These are phyloP conservation scores for Colletotrichum noveboracense DNA, from an alignment of 2,329 filamentous ascomycete genomes.

Conservation along the genomic window DNA sequence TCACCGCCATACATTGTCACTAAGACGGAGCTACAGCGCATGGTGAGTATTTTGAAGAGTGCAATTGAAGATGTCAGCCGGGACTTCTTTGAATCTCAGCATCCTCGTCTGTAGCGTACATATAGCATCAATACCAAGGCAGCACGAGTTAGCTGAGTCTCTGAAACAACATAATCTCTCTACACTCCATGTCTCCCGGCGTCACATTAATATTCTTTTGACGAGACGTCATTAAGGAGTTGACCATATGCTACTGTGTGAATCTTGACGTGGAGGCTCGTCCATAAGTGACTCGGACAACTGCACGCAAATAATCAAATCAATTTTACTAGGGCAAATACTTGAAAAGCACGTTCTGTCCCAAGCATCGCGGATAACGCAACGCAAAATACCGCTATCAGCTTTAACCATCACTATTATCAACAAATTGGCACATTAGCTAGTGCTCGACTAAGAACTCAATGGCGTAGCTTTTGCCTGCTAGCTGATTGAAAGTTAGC, in stretches of 20 bases:
- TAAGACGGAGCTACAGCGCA: background rate
- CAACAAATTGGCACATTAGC: background rate
- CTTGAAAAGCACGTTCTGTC: background rate
- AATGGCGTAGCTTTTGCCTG: background rate
- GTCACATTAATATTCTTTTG: background rate
- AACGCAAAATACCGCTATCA: background rate
- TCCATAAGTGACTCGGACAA: background rate
- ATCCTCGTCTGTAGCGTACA: background rate
- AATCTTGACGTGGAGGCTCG: background rate
- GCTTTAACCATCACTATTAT: background rate
- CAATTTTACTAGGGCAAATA: background rate
- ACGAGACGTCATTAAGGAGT: background rate
- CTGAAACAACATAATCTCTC: background rate
- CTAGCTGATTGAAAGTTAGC: background rate
- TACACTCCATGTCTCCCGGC: background rate
- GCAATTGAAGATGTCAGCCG: background rate
- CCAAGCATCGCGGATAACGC: background rate
- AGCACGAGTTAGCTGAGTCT: background rate
- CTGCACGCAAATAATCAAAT: background rate
- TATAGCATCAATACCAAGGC: background rate
- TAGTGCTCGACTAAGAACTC: background rate
- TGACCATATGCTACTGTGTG: background rate
- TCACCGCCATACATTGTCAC: constrained; percentile 11
- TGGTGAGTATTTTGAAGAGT: background rate
- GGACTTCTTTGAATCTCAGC: background rate